These are phyloP conservation scores for Usnea hakonensis DNA, from an alignment of 495 filamentous ascomycete genomes.

Conservation along the genomic window DNA sequence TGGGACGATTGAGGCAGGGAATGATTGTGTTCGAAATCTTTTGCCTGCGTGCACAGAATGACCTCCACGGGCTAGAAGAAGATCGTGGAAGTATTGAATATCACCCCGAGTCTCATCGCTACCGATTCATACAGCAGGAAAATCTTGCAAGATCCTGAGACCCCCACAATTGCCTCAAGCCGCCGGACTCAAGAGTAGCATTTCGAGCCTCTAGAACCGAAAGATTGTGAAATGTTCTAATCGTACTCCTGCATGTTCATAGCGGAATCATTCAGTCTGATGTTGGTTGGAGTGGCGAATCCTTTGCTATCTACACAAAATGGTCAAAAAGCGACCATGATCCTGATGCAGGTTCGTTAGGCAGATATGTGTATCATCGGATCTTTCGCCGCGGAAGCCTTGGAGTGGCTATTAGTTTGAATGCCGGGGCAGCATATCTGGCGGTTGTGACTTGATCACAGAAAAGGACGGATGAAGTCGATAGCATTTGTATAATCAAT, in stretches of 20 bases:
- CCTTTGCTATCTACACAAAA: conserved; percentile 54
- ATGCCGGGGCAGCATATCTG: conserved; percentile 68
- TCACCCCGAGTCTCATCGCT: conserved; percentile 43
- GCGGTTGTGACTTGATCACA: conserved; percentile 72
- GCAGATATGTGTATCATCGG: conserved; percentile 63
- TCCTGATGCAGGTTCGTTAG: conserved; percentile 67
- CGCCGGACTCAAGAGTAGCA: conserved; percentile 52
- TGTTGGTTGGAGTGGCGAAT: conserved; percentile 58
- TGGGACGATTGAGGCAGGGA: conserved; percentile 56
- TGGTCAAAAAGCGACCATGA: conserved; percentile 69
- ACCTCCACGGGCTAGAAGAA: conserved; percentile 63
- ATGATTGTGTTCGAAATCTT: too few relatives aligned
- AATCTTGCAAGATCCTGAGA: conserved; percentile 67
- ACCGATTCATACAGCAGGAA: conserved; percentile 53
- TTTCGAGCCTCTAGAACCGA: conserved; percentile 58
- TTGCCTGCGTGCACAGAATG: conserved; percentile 57
- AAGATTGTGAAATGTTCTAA: conserved; percentile 37
- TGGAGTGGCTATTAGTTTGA: conserved; percentile 58
- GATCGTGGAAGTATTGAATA: conserved; percentile 57
- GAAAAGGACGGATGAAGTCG: conserved; percentile 67
- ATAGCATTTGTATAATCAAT: conserved; percentile 66
- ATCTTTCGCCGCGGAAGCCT: conserved; percentile 55
- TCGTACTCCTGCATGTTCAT: conserved; percentile 55
- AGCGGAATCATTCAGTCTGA: conserved; percentile 52
- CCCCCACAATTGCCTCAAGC: conserved; percentile 72